Percentiles rank a stretch among this genome's conserved stretches.
Conservation (phyloP, 192 early-diverging fungal species). For the Phlyctochytrium planicorne region DNA sequence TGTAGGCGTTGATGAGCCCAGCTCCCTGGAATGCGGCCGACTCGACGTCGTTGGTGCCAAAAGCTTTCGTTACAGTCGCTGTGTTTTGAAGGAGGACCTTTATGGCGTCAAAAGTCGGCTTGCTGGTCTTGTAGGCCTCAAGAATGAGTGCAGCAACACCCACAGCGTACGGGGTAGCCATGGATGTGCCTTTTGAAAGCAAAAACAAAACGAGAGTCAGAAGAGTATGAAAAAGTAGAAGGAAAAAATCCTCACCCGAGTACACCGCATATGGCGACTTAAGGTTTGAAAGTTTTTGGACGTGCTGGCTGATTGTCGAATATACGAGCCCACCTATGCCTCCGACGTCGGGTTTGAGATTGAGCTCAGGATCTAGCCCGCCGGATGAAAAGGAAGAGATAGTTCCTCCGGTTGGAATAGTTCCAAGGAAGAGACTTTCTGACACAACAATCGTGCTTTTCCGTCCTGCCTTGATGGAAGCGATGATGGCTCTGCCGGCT, state of each 20-base stretch:
- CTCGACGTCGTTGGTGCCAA: slow-evolving; percentile 28
- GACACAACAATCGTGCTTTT: slow-evolving; percentile 33
- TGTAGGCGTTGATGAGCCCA: slow-evolving; percentile 70
- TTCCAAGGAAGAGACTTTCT: slow-evolving; percentile 38
- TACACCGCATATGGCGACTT: slow-evolving; percentile 23
- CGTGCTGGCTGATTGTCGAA: slow-evolving; percentile 26
- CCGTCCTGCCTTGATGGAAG: slow-evolving; percentile 31
- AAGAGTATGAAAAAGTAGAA: too few species aligned
- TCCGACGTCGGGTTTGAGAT: slow-evolving; percentile 54
- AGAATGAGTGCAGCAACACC: slow-evolving; percentile 51
- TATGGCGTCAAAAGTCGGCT: slow-evolving; percentile 22
- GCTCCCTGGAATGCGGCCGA: slow-evolving; percentile 66
- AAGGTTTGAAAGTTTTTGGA: background rate
- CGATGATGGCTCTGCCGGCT: slow-evolving; percentile 23
- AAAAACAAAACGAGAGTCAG: too few species aligned
- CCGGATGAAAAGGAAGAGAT: slow-evolving; percentile 71
- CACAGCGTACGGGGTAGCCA: slow-evolving; percentile 63
- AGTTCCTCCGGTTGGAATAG: slow-evolving; percentile 55
- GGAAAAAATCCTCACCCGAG: too few species aligned
- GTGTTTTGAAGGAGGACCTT: slow-evolving; percentile 52
- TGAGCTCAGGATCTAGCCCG: slow-evolving; percentile 70
- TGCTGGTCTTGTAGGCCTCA: slow-evolving; percentile 29
- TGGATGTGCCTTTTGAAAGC: too few species aligned
- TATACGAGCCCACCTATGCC: slow-evolving; percentile 39
- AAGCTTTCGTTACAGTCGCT: slow-evolving; percentile 33